Base-by-base conservation (phyloP, 371 early-diverging fungal species). In the Zychaea mexicana region DNA sequence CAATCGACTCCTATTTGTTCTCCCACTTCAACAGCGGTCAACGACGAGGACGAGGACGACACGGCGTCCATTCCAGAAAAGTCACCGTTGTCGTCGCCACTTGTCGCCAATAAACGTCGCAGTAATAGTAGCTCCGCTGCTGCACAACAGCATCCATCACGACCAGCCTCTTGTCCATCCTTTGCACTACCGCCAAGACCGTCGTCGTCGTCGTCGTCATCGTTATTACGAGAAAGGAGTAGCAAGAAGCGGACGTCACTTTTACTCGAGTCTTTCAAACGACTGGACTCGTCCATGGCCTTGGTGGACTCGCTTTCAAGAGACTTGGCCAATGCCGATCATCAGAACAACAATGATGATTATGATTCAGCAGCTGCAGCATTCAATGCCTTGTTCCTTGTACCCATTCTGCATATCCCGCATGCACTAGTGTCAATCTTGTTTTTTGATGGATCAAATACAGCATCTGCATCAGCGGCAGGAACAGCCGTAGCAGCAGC, bases 291-390 rank as follows among this genome's bases (percentile, higher is more conserved):
- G 3, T 78, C 79, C 6, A 71, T 82, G 71, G 82, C 82, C 1
- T 28, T 79, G 38, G 76, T 82, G 0, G 82, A 82, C 39, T 82
- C 79, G 1, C 69, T 82, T 13, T 79, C 82, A 6, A 74, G 74
- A 49, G 82, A 82, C 38, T 49, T 82, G 45, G 79, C 74, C 32
- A 61, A 13, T n/a, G n/a, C n/a, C n/a, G n/a, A n/a, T n/a, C n/a
- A 36, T 31, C 32, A 26, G 10, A 28, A 32, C 21, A 47, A 22
- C 13, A 30, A 42, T 1, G 13, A 42, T 4, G 42, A 12, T 17
- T 12, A 7, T 42, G 4, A 13, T 42, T 17, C 60, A 61, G 30
- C 10, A 30, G 17, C 1, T 17, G 3, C 27, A 15, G 7, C 54
- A 30, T 46, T 19, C 45, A 61, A 19, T 59, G 26, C 46, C 1